Evolutionary conservation across 768 basidiomycete species (phyloP).

Genomic region (Phlegmacium glaucopus): DNA sequence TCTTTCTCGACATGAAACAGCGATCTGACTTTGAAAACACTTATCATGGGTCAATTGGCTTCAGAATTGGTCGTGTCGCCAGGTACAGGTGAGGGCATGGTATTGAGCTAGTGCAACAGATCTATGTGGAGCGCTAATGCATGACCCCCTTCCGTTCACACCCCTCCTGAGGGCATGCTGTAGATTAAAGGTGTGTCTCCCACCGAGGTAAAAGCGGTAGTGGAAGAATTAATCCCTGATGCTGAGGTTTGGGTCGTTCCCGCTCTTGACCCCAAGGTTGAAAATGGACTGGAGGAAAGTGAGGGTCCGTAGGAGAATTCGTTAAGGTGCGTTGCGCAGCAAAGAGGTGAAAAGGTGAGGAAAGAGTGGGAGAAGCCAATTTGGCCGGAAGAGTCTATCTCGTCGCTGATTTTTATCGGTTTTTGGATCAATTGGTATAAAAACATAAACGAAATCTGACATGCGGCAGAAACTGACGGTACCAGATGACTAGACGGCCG

Average conservation of each 20-base stretch:
- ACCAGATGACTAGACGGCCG: no score
- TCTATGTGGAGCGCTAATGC: no score
- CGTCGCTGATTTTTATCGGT: slow-evolving; percentile 87
- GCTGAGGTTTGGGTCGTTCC: slow-evolving; percentile 44
- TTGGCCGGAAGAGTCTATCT: slow-evolving; percentile 93
- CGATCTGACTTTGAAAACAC: no score
- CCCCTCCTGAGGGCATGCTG: slow-evolving; percentile 87
- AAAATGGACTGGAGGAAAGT: slow-evolving; percentile 45
- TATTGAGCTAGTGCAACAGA: no score
- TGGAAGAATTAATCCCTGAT: slow-evolving; percentile 39
- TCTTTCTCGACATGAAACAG: no score
- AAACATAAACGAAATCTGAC: no score
- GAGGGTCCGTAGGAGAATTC: slow-evolving; percentile 28
- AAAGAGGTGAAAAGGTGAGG: slow-evolving; percentile 25
- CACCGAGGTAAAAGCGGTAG: slow-evolving; percentile 44
- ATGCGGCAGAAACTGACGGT: no score
- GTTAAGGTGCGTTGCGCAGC: slow-evolving; percentile 49
- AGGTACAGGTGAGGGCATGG: no score
- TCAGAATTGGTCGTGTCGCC: no score
- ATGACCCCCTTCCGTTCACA: slow-evolving; percentile 62
- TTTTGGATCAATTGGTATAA: slow-evolving; percentile 22
- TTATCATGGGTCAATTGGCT: no score
- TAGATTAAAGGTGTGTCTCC: slow-evolving; percentile 76
- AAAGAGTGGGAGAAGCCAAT: slow-evolving; percentile 22
- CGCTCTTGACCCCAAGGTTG: slow-evolving; percentile 17